Evolutionary conservation across 257 asterid species (phyloP).

Genomic region (Craterostigma plantagineum): DNA sequence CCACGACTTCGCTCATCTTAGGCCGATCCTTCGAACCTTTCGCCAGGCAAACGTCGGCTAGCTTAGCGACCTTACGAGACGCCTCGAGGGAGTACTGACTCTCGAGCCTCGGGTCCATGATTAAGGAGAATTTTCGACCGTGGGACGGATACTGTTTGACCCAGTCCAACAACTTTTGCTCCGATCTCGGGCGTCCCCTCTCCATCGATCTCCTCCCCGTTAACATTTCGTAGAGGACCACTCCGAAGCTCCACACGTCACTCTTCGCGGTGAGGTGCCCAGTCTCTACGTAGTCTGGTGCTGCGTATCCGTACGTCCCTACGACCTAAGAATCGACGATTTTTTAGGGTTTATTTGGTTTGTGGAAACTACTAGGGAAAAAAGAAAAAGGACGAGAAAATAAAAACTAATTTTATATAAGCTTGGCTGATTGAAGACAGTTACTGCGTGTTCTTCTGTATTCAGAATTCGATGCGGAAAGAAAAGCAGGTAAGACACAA

Average conservation of each 20-base stretch:
- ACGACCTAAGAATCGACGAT: constrained; percentile 20
- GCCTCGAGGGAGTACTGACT: neutral
- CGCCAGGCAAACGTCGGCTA: neutral
- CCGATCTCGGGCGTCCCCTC: constrained; percentile 29
- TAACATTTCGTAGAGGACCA: constrained; percentile 37
- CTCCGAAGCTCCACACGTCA: constrained; percentile 51
- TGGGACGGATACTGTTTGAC: constrained; percentile 26
- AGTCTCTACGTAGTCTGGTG: constrained; percentile 44
- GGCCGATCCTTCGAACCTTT: neutral
- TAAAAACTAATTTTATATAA: too few relatives aligned
- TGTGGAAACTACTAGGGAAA: too few relatives aligned
- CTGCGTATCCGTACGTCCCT: constrained; percentile 46
- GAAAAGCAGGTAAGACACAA: too few relatives aligned
- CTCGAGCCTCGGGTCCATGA: constrained; percentile 2
- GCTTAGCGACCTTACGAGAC: neutral
- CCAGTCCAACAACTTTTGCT: constrained; percentile 43
- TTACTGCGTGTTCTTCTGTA: too few relatives aligned
- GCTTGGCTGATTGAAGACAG: too few relatives aligned
- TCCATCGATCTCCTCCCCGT: constrained; percentile 45
- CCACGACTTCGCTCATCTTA: neutral
- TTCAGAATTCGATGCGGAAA: too few relatives aligned
- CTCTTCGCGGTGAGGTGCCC: constrained; percentile 40
- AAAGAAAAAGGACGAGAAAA: neutral
- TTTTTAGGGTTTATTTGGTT: neutral
- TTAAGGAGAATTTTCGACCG: neutral